A percentile compares a stretch with the other conserved stretches of the same genome.
These are phyloP conservation scores for Ilyonectria destructans DNA, from an alignment of 2,329 filamentous ascomycete genomes.

Conservation along the genomic window DNA sequence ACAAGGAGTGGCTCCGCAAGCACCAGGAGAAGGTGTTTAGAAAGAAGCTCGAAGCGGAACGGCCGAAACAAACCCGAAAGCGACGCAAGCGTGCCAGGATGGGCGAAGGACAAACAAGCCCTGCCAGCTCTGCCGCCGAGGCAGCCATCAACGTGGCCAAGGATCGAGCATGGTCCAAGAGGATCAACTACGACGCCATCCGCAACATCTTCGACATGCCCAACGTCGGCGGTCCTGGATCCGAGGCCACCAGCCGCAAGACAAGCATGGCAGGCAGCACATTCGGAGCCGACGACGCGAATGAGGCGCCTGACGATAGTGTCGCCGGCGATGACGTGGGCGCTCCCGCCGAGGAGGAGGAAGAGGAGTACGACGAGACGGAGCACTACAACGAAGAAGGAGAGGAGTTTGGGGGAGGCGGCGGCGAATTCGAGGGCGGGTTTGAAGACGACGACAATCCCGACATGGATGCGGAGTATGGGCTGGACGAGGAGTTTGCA, in stretches of 20 bases:
- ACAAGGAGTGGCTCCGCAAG: constrained; percentile 91
- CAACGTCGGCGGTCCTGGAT: constrained; percentile 63
- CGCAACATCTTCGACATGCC: constrained; percentile 70
- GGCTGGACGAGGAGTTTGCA: constrained; percentile 50
- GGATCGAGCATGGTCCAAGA: constrained; percentile 78
- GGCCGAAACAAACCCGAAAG: constrained; percentile 72
- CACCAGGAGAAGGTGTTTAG: constrained; percentile 89
- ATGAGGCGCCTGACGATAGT: constrained; percentile 55
- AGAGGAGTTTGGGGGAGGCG: constrained; percentile 54
- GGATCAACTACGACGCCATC: constrained; percentile 81
- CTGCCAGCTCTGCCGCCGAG: constrained; percentile 79
- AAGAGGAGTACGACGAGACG: constrained; percentile 56
- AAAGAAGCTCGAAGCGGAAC: constrained; percentile 75
- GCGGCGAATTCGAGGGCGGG: constrained; percentile 50
- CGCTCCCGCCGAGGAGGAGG: constrained; percentile 54
- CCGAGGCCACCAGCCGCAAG: constrained; percentile 65
- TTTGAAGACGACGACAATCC: constrained; percentile 59
- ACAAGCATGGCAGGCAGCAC: constrained; percentile 58
- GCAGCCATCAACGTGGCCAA: constrained; percentile 79
- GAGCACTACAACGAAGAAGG: constrained; percentile 51
- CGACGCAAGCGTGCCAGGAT: constrained; percentile 71
- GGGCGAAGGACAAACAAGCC: constrained; percentile 76
- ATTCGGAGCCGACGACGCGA: constrained; percentile 55
- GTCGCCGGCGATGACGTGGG: constrained; percentile 54
- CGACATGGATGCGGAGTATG: constrained; percentile 57